These are phyloP conservation scores for Quercus phellos DNA, from an alignment of 331 rosid genomes.

Conservation along the genomic window DNA sequence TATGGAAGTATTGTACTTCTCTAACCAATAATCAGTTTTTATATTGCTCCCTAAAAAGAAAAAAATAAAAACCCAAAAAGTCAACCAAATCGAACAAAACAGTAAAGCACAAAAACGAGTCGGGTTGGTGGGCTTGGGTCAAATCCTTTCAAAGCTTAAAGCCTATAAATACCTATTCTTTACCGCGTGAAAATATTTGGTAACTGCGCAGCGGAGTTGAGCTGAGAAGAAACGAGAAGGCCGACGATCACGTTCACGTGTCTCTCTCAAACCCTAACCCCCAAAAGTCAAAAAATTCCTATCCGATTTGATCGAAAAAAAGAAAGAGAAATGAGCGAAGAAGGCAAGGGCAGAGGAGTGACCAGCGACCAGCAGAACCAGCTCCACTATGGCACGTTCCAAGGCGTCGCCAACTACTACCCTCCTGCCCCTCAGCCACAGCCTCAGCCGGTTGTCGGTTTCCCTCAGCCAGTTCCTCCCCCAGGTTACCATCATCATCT, in stretches of 20 bases:
- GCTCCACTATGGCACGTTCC: conserved; percentile 76
- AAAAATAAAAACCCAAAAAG: neutral
- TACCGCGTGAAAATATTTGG: neutral
- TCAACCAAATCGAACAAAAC: neutral
- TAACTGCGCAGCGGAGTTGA: neutral
- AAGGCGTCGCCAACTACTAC: conserved; percentile 72
- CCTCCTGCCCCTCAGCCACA: conserved; percentile 36
- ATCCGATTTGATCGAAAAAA: conserved; percentile 13
- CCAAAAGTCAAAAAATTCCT: neutral
- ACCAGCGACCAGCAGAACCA: conserved; percentile 28
- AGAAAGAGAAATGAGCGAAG: conserved; percentile 34
- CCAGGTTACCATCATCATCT: conserved; percentile 18
- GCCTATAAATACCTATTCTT: neutral
- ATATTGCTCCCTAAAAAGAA: neutral
- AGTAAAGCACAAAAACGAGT: neutral
- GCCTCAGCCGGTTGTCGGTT: conserved; percentile 40
- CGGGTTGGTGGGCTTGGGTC: neutral
- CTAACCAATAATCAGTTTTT: too few species aligned
- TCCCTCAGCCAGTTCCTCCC: conserved; percentile 38
- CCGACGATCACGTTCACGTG: neutral
- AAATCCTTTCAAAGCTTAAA: neutral
- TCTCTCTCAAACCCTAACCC: neutral
- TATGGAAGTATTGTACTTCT: fast-evolving
- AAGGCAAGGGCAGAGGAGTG: conserved; percentile 38
- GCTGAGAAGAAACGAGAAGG: neutral